phyloP scores from a whole-genome alignment of 1,284 basidiomycete genomes.

The Pulveroboletus sp. region DNA sequence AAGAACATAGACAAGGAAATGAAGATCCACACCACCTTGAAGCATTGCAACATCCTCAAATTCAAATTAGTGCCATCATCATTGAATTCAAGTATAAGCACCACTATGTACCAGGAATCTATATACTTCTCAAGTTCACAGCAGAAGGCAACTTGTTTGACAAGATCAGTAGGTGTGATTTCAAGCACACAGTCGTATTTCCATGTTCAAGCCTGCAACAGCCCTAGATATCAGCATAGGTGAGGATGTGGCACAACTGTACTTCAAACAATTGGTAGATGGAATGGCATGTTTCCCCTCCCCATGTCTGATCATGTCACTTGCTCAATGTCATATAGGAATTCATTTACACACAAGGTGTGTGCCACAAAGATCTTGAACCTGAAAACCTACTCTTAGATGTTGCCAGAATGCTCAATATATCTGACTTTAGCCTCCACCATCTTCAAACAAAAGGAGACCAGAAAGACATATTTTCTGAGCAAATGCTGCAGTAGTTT shows the following conservation, averaged over 20 bases:
- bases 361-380: conserved; percentile 95
- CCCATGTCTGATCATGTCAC: neutral
- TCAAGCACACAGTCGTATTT: neutral
- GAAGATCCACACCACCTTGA: conserved; percentile 82
- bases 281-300: conserved; percentile 54
- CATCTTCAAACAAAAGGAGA: conserved; percentile 88
- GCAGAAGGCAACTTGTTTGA: conserved; percentile 96
- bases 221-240: conserved; percentile 82
- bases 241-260: conserved; percentile 87
- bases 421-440: conserved; percentile 95
- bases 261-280: conserved; percentile 85
- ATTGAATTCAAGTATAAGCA: conserved; percentile 65
- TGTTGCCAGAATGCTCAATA: conserved; percentile 77
- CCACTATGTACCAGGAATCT: conserved; percentile 73
- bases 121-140: conserved; percentile 91
- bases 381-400: conserved; percentile 92
- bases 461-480: conserved; percentile 65
- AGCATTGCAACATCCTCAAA: conserved; percentile 79
- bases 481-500: conserved; percentile 89
- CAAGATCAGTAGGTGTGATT: conserved; percentile 76
- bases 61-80: conserved; percentile 76
- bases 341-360: conserved; percentile 86
- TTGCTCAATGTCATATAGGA: conserved; percentile 41
- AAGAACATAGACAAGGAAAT: conserved; percentile 93
- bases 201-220: conserved; percentile 1